Conservation (phyloP, 148 eudicot genomes). For the Persicaria maculosa region DNA sequence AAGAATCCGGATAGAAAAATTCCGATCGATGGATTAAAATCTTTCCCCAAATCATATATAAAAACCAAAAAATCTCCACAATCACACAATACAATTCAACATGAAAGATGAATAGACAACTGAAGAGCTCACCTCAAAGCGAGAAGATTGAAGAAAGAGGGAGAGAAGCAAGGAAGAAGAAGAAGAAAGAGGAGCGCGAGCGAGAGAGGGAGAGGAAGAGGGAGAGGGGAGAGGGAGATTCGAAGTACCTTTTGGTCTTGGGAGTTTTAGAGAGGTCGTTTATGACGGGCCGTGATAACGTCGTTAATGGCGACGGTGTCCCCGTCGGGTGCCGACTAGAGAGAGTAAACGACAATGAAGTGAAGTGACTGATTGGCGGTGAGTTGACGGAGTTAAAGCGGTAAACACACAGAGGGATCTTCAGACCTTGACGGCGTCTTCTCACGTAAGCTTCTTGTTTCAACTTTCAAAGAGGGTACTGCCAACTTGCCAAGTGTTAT, state of each 20-base stretch:
- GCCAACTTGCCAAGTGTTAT: too few relatives aligned
- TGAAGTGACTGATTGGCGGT: background rate
- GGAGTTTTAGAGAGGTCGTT: constrained; percentile 20
- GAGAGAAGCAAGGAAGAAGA: constrained; percentile 17
- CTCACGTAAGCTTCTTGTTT: background rate
- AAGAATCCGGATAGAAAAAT: constrained; percentile 8
- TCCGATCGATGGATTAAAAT: background rate
- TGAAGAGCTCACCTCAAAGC: background rate
- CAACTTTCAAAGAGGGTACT: too few relatives aligned
- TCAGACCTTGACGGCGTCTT: background rate
- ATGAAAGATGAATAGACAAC: background rate
- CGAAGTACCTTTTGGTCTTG: constrained; percentile 27
- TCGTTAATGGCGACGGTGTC: constrained; percentile 16
- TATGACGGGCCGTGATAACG: constrained; percentile 39
- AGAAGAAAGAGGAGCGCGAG: constrained; percentile 10
- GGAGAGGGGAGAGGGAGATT: constrained; percentile 17
- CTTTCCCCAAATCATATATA: background rate
- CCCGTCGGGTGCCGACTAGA: background rate
- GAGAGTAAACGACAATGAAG: too few relatives aligned
- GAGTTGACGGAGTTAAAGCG: constrained; percentile 5
- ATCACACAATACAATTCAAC: background rate
- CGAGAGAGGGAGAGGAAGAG: constrained; percentile 7
- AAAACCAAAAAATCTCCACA: constrained; percentile 1
- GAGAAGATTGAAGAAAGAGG: background rate
- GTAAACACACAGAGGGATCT: background rate